Percentiles rank a stretch among this genome's conserved stretches.
Evolutionary conservation across 75 land plant species (phyloP).

Genomic region (Adiantum capillusveneris): DNA sequence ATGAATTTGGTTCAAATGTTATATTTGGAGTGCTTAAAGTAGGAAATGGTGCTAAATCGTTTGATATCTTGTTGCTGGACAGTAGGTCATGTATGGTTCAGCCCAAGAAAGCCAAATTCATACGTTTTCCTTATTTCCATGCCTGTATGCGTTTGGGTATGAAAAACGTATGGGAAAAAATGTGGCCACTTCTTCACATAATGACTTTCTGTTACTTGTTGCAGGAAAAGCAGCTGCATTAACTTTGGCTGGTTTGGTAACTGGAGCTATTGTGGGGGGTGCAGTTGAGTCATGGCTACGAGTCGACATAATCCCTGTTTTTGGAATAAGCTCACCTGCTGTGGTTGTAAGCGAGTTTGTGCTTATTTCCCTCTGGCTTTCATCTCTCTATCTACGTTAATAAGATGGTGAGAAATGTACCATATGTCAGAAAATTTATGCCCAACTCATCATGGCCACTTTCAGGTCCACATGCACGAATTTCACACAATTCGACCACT

Average conservation of each 20-base stretch:
- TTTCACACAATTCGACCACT: no score
- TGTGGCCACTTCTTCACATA: no score
- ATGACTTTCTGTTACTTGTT: neutral
- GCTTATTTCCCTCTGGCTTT: slow-evolving; percentile 71
- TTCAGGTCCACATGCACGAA: no score
- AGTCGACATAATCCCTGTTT: slow-evolving; percentile 90
- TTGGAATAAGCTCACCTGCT: slow-evolving; percentile 77
- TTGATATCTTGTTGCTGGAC: no score
- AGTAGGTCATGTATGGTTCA: no score
- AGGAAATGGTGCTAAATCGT: no score
- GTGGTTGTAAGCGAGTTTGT: slow-evolving; percentile 82
- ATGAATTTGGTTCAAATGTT: no score
- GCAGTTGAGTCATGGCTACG: slow-evolving; percentile 88
- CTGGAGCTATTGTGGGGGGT: slow-evolving; percentile 76
- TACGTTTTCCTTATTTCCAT: neutral
- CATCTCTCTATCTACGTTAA: slow-evolving; percentile 68
- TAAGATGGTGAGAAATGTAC: no score
- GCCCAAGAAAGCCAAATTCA: neutral
- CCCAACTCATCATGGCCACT: no score
- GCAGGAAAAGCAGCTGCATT: slow-evolving; percentile 82
- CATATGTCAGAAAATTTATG: no score
- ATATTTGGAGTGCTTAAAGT: no score
- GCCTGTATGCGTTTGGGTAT: neutral
- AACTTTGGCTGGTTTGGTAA: slow-evolving; percentile 70
- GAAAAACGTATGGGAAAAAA: no score